These are phyloP conservation scores for Verticillium nubilum DNA, from an alignment of 2,329 filamentous ascomycete genomes.

Conservation along the genomic window DNA sequence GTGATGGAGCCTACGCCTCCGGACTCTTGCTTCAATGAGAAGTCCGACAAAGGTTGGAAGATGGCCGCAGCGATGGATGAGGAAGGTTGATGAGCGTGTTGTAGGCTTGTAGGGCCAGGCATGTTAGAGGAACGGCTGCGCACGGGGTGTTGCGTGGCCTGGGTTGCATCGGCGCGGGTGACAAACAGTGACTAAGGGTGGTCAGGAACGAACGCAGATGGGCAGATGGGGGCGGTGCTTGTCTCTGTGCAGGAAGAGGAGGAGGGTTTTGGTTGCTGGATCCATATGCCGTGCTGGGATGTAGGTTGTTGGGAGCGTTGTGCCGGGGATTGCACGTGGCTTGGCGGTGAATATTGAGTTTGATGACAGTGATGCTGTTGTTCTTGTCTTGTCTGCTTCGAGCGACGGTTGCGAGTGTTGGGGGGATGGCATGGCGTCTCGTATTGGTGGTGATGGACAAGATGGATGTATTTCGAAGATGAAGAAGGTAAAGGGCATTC, in stretches of 20 bases:
- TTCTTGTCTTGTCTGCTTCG: neutral
- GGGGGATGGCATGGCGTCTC: neutral
- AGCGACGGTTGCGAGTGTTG: neutral
- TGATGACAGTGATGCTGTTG: neutral
- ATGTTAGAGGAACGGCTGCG: neutral
- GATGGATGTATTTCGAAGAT: too few species aligned
- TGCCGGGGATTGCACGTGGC: neutral
- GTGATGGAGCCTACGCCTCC: neutral
- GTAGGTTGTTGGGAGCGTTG: neutral
- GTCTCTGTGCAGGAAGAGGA: too few species aligned
- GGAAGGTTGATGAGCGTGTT: neutral
- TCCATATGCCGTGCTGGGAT: neutral
- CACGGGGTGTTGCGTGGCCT: neutral
- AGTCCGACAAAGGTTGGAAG: neutral
- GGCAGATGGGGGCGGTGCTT: neutral
- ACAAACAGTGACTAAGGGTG: neutral
- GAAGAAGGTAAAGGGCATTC: too few species aligned
- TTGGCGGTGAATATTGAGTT: neutral
- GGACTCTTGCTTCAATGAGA: neutral
- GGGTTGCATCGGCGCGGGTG: neutral
- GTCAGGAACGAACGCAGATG: neutral
- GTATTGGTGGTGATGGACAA: neutral
- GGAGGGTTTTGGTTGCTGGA: too few species aligned
- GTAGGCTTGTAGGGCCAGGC: too few species aligned
- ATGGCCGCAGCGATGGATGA: neutral